Evolutionary conservation across 1,139 yeast genomes (phyloP), one percentile per base, ranked within the genome.

Genomic region (Tardiomyces depauwii): DNA sequence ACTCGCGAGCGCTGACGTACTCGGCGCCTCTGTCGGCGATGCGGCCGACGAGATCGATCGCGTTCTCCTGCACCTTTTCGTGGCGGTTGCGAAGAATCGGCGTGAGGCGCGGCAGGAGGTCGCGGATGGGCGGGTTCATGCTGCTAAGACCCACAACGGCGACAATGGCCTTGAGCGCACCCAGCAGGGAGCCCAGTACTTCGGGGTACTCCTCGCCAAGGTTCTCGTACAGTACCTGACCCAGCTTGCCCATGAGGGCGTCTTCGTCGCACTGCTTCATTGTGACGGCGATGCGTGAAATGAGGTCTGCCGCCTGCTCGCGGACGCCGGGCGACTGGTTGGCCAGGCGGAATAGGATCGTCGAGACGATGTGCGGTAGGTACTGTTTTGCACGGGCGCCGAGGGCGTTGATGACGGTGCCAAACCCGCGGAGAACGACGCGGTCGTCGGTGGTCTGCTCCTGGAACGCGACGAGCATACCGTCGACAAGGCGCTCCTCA

Each of bases 161-260:
- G 2, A 79, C 72, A 16, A 80, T 73, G 10, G 72, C 63, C 47
- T 75, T 68, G 53, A 91, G 64, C 0, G 95, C 96, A 19, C 75
- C 76, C 16, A 93, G 69, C 2, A 91, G 75, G 0, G 96, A 83
- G 0, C 95, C 96, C 42, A 93, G 70, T 1, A 89, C 97, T 47
- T 88, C 96, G 0, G 98, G 98, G 53, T 81, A 88, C 7, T 85
- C 94, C 58, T 93, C 99, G 19, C 98, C 98, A 18, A 93, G 71
- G 16, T 94, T 85, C 61, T 93, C 99, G 61, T 84, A 88, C 39
- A 93, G 68, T 18, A 88, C 81, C 25, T 84, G 75, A 5, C 89
- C 81, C 47, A 91, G 68, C 57, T 82, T 83, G 48, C 74, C 73
- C 55, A 88, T 63, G 46, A 85, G 64, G 4, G 72, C 78, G 41